A percentile compares a stretch with the other conserved stretches of the same genome.
phyloP scores from a whole-genome alignment of 2,329 filamentous ascomycete species.

The Dryadomyces quercus-mongolicae region DNA sequence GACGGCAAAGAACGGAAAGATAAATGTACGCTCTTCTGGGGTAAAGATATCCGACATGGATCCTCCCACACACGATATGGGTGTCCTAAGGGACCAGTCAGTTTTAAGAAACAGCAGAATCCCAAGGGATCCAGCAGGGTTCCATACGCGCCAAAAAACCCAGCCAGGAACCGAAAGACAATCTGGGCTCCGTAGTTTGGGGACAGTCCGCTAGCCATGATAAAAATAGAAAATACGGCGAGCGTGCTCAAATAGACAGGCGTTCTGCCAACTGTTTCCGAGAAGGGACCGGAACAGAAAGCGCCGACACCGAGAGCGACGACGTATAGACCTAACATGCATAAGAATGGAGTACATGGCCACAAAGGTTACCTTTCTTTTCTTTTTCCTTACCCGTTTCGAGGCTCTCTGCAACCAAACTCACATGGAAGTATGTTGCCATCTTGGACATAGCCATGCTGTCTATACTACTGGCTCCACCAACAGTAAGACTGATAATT shows the following conservation, averaged over 20 bases:
- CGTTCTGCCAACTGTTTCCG: constrained; percentile 35
- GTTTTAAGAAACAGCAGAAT: too few species aligned
- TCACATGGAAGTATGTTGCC: too few species aligned
- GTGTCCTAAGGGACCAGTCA: constrained; percentile 8
- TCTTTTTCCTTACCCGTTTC: too few species aligned
- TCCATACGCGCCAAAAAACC: constrained; percentile 24
- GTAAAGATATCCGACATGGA: constrained; percentile 34
- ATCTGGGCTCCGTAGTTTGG: constrained; percentile 33
- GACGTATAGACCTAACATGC: too few species aligned
- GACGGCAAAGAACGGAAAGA: constrained; percentile 38
- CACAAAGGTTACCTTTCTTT: too few species aligned
- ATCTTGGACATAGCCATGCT: too few species aligned
- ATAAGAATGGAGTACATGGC: too few species aligned
- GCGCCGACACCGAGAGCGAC: constrained; percentile 19
- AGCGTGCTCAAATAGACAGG: constrained; percentile 34
- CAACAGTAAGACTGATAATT: too few species aligned
- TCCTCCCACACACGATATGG: constrained; percentile 26
- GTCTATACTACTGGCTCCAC: too few species aligned
- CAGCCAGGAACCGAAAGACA: constrained; percentile 35
- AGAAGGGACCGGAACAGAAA: constrained; percentile 34
- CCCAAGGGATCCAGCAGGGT: too few species aligned
- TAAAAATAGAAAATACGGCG: constrained; percentile 32
- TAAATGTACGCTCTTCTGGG: constrained; percentile 32
- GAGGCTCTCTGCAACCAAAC: too few species aligned
- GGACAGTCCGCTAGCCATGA: constrained; percentile 33